phyloP scores from a whole-genome alignment of 2,329 filamentous ascomycete species.

The Colletotrichum sidae region DNA sequence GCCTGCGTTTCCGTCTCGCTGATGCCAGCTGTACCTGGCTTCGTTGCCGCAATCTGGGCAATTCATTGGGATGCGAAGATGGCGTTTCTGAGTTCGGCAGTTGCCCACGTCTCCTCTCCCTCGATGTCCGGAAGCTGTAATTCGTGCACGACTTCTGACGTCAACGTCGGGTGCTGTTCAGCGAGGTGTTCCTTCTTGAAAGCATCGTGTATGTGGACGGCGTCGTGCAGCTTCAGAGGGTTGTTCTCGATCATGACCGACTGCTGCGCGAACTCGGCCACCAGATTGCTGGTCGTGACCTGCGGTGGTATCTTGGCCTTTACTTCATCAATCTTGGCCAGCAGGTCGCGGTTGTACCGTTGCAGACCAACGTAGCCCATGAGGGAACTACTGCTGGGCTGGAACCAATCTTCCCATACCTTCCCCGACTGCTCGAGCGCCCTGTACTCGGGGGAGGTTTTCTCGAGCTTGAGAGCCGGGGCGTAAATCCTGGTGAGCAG shows the following conservation, averaged over 20 bases:
- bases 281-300: slow-evolving; percentile 26
- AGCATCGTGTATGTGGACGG: slow-evolving; percentile 30
- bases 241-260: slow-evolving; percentile 41
- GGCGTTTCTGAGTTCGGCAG: slow-evolving; percentile 40
- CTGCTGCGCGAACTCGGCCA: slow-evolving; percentile 40
- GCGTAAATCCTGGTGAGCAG: slow-evolving; percentile 31
- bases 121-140: not conserved
- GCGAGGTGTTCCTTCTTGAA: slow-evolving; percentile 1
- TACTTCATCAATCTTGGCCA: slow-evolving; percentile 31
- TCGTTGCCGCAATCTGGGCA: slow-evolving; percentile 34
- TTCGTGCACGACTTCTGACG: slow-evolving; percentile 16
- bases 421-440: slow-evolving; percentile 38
- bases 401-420: slow-evolving; percentile 41
- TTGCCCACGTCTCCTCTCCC: not conserved
- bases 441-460: slow-evolving; percentile 37
- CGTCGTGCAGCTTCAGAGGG: slow-evolving; percentile 28
- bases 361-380: slow-evolving; percentile 21
- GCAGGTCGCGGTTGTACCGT: not conserved
- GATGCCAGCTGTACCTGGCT: slow-evolving; percentile 35
- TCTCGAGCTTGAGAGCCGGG: slow-evolving; percentile 15
- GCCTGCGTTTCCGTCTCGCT: slow-evolving; percentile 33
- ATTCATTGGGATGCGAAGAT: slow-evolving; percentile 41
- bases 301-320: slow-evolving; percentile 15
- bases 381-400: slow-evolving; percentile 31
- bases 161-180: slow-evolving; percentile 14